Conservation (phyloP, 1,139 yeast species). For the Yarrowia galli region DNA sequence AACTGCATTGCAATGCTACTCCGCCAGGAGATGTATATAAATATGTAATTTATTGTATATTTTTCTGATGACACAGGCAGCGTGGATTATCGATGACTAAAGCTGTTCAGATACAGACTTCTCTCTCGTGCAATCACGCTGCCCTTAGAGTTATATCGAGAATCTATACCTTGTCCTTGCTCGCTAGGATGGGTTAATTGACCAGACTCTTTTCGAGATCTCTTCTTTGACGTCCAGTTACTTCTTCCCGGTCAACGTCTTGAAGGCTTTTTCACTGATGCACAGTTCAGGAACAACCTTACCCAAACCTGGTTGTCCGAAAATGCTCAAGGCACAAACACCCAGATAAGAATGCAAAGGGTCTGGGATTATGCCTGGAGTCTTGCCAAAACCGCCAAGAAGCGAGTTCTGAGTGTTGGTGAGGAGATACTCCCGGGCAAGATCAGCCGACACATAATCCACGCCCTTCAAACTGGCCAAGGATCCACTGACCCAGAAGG, state of each 20-base stretch:
- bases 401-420: slow-evolving; percentile 65
- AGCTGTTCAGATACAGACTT: no score
- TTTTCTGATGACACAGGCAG: neutral
- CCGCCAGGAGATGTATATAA: slow-evolving; percentile 21
- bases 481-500: slow-evolving; percentile 84
- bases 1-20: neutral
- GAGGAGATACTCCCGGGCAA: slow-evolving; percentile 60
- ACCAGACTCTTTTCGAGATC: no score
- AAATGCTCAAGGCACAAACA: slow-evolving; percentile 48
- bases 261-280: slow-evolving; percentile 42
- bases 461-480: slow-evolving; percentile 55
- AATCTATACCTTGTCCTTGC: no score
- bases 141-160: no score
- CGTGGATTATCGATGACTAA: no score
- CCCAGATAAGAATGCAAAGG: slow-evolving; percentile 55
- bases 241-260: slow-evolving; percentile 25
- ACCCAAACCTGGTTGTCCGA: slow-evolving; percentile 40
- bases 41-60: slow-evolving; percentile 31
- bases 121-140: no score
- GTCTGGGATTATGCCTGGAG: slow-evolving; percentile 65
- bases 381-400: slow-evolving; percentile 86
- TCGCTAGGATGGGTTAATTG: no score
- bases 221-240: no score
- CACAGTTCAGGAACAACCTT: slow-evolving; percentile 46
- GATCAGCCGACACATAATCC: slow-evolving; percentile 53